Evolutionary conservation across 768 basidiomycete species (phyloP).

Genomic region (Trametes meyenii): DNA sequence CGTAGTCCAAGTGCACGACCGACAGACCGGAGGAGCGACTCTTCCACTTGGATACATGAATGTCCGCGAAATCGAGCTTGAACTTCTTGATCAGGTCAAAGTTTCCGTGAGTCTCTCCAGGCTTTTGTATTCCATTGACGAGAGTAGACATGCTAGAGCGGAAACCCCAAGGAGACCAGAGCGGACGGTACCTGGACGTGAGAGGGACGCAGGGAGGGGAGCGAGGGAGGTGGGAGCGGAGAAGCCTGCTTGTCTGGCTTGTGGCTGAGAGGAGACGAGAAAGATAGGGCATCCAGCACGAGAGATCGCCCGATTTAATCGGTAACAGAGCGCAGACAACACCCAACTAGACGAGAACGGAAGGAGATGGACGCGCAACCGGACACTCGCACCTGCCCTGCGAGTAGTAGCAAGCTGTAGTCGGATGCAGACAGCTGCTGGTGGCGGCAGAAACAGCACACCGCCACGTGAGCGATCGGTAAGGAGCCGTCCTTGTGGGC

Average conservation of each 20-base stretch:
- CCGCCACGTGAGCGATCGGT: constrained; percentile 16
- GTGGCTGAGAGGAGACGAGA: constrained; percentile 20
- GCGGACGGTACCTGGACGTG: constrained; percentile 6
- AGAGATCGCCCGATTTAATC: constrained; percentile 1
- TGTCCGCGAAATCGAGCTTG: constrained; percentile 78
- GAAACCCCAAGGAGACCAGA: constrained; percentile 1
- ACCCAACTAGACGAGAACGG: not conserved
- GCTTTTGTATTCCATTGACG: constrained; percentile 3
- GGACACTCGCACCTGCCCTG: not conserved
- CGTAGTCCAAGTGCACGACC: constrained; percentile 89
- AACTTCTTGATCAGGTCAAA: constrained; percentile 82
- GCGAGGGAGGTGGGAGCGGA: constrained; percentile 15
- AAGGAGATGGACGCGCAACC: not conserved
- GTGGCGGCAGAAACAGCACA: not conserved
- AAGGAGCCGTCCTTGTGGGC: no score
- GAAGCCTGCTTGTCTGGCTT: constrained; percentile 22
- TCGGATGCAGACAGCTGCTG: not conserved
- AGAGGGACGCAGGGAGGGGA: constrained; percentile 7
- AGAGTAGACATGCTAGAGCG: constrained; percentile 26
- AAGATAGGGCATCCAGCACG: constrained; percentile 23
- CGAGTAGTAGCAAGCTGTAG: not conserved
- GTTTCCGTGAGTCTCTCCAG: constrained; percentile 54
- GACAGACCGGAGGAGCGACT: constrained; percentile 86
- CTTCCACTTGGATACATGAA: constrained; percentile 85
- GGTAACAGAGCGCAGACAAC: not conserved